phyloP scores from a whole-genome alignment of 139 green algal genomes.

The Choricystis sp. region DNA sequence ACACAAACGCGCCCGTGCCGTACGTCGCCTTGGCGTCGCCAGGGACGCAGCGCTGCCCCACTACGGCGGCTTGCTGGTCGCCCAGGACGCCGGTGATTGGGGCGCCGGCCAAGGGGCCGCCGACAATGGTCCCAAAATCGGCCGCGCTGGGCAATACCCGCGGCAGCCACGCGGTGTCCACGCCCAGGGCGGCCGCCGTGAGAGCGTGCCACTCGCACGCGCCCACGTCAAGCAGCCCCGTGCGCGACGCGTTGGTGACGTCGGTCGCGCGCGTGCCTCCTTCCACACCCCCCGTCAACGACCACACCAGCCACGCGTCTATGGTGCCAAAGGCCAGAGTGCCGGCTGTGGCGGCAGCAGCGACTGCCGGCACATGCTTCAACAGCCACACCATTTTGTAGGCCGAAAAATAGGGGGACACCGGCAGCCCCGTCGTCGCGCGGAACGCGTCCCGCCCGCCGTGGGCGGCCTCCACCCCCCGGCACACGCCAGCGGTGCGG shows the following conservation, averaged over 20 bases:
- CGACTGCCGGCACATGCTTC: constrained; percentile 62
- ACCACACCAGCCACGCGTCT: constrained; percentile 92
- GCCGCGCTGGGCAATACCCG: constrained; percentile 68
- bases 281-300: constrained; percentile 64
- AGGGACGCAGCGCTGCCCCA: constrained; percentile 71
- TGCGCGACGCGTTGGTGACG: constrained; percentile 82
- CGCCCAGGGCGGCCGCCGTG: constrained; percentile 44
- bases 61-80: constrained; percentile 84
- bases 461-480: constrained; percentile 11
- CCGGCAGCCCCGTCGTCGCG: constrained; percentile 66
- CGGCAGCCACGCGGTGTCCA: constrained; percentile 43
- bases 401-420: constrained; percentile 90
- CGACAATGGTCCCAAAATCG: constrained; percentile 30
- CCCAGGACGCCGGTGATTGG: constrained; percentile 83
- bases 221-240: constrained; percentile 77
- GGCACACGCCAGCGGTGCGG: constrained; percentile 48
- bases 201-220: constrained; percentile 56
- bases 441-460: constrained; percentile 32
- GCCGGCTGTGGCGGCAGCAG: constrained; percentile 19
- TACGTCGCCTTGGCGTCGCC: constrained; percentile 95
- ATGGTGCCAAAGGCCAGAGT: constrained; percentile 70
- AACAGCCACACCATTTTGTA: constrained; percentile 89
- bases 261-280: constrained; percentile 72
- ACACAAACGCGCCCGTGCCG: constrained; percentile 48
- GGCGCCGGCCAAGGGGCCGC: constrained; percentile 36